These are phyloP conservation scores for Trichoderma reesei DNA, from an alignment of 495 filamentous ascomycete species.

Conservation along the genomic window DNA sequence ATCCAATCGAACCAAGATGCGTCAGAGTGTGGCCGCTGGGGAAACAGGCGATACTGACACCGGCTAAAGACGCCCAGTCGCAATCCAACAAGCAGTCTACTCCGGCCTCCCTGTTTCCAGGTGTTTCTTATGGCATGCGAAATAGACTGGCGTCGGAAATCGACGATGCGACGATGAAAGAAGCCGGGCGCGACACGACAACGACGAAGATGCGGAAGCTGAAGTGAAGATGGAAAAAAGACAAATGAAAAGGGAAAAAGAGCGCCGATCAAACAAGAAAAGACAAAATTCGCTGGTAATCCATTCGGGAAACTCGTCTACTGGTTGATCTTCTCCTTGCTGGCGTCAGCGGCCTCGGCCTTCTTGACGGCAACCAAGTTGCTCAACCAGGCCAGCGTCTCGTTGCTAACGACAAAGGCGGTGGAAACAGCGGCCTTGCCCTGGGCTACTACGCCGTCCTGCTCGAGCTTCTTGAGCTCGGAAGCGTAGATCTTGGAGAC, in stretches of 20 bases:
- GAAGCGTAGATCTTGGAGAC: constrained; percentile 59
- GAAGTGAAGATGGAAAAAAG: background rate
- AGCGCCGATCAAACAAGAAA: background rate
- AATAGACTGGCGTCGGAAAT: background rate
- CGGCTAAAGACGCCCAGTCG: background rate
- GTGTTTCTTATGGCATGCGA: background rate
- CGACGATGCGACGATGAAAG: background rate
- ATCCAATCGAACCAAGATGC: background rate
- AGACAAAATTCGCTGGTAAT: background rate
- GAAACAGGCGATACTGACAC: background rate
- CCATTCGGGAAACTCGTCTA: background rate
- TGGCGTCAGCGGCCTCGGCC: constrained; percentile 47
- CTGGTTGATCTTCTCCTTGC: constrained; percentile 32
- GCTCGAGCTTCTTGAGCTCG: constrained; percentile 69
- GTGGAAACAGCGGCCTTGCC: constrained; percentile 70
- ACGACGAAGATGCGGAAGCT: background rate
- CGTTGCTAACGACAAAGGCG: constrained; percentile 58
- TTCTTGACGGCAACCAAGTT: constrained; percentile 49
- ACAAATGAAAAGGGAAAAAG: background rate
- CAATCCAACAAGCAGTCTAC: background rate
- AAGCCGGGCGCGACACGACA: background rate
- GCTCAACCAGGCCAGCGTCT: constrained; percentile 51
- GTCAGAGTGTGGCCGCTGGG: background rate
- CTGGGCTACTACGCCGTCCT: constrained; percentile 54
- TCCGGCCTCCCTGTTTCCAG: background rate